Base-by-base conservation (phyloP, 1,139 yeast genomes). In the Arxiozyma telluris region DNA sequence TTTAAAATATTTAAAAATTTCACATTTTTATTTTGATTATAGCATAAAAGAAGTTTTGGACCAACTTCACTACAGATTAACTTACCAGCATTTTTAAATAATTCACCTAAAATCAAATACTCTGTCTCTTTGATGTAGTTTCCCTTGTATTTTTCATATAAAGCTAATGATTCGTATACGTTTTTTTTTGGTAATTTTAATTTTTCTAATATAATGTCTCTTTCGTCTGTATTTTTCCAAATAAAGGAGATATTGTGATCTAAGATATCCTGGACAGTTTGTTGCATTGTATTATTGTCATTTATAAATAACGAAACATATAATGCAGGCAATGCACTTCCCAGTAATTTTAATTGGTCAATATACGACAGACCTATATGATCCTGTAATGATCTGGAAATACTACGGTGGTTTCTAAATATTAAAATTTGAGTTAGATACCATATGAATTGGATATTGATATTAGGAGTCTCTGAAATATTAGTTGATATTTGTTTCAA, bases 61-160 rank as follows among this genome's bases (percentile, higher is more conserved):
- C 93, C 97, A 44, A 90, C 84, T 18, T 75, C 68, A 3, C 71
- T 64, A 3, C 81, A 64, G 4, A 87, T 72, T 0, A 81, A 73
- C 1, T 71, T 68, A 61, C 87, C 95, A 0, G 96, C 96, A 48
- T 80, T 82, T 1, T 71, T 74, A 75, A 81, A 80, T 50, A 78
- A 67, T 18, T 72, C 73, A 0, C 96, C 96, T n/a, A 73, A 75
- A 2, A 88, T 69, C 50, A 86, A 76, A 23, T 84, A 80, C 50
- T 76, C 73, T 1, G 84, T 81, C 59, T 89, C 91, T 11, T 76
- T 74, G 72, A 83, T 74, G 59, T 73, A 76, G 52, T 85, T 79
- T 2, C 77, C 58, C 41, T 54, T 54, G 55, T 61, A 62, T 53
- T 63, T 61, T 44, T 60, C 61, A 41, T 71, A 65, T 25, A 76